Evolutionary conservation across 2,329 filamentous ascomycete species (phyloP).

Genomic region (Aspergillus quadricinctus): DNA sequence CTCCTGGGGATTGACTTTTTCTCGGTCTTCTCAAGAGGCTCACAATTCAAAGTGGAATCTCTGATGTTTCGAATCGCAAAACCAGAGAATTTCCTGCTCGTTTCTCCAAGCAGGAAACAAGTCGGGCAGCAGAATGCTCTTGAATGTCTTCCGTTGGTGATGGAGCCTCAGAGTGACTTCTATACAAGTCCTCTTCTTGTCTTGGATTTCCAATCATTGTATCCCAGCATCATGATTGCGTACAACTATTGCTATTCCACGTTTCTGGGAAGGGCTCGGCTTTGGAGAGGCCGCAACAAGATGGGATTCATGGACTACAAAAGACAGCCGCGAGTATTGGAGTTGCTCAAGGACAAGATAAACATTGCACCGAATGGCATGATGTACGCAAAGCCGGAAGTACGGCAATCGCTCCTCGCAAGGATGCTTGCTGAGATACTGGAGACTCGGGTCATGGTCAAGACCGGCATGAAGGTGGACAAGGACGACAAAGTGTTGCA

Average conservation of each 20-base stretch:
- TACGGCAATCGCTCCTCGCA: constrained; percentile 84
- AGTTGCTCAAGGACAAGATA: constrained; percentile 75
- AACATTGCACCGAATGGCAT: constrained; percentile 95
- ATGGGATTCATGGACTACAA: constrained; percentile 91
- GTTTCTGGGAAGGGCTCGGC: constrained; percentile 77
- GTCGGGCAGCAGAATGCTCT: constrained; percentile 91
- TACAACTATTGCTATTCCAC: constrained; percentile 99
- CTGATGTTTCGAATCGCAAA: constrained; percentile 99
- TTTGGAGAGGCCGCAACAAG: constrained; percentile 88
- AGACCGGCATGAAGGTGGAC: constrained; percentile 91
- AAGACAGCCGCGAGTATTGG: constrained; percentile 68
- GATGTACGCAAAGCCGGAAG: constrained; percentile 82
- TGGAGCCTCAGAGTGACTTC: constrained; percentile 95
- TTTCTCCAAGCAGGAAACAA: constrained; percentile 86
- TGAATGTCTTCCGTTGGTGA: constrained; percentile 89
- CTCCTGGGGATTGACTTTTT: constrained; percentile 94
- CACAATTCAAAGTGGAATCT: constrained; percentile 97
- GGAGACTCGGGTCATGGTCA: constrained; percentile 96
- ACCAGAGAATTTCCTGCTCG: constrained; percentile 85
- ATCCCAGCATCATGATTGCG: constrained; percentile 97
- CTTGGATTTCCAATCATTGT: constrained; percentile 91
- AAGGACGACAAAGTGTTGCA: constrained; percentile 84
- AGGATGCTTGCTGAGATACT: constrained; percentile 97
- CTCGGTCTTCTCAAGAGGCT: constrained; percentile 89
- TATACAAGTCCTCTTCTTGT: constrained; percentile 88